A percentile compares a stretch with the other conserved stretches of the same genome.
Conservation (phyloP, 1,139 yeast species). For the Debaryomyces sp. region DNA sequence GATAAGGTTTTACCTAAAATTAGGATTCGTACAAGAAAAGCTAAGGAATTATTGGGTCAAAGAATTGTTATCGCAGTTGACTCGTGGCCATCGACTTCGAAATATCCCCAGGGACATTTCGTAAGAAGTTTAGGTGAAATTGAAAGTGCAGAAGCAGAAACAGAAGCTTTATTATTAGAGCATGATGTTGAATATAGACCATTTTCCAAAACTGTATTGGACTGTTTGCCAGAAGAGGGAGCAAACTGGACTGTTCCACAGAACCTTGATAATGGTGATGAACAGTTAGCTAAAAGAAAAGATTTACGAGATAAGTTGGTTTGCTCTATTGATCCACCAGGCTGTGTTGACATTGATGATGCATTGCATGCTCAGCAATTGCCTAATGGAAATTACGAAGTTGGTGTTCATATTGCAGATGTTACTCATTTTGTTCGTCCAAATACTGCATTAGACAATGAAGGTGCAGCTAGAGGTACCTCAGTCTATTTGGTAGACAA, state of each 20-base stretch:
- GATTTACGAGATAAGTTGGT: slow-evolving; percentile 88
- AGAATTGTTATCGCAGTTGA: slow-evolving; percentile 92
- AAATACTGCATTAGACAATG: slow-evolving; percentile 87
- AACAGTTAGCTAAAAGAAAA: slow-evolving; percentile 63
- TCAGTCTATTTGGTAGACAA: slow-evolving; percentile 98
- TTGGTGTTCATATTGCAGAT: slow-evolving; percentile 99
- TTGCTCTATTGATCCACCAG: slow-evolving; percentile 97
- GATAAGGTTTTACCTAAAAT: slow-evolving; percentile 87
- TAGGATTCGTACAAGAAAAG: slow-evolving; percentile 84
- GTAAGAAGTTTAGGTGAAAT: slow-evolving; percentile 87
- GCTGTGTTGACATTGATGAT: slow-evolving; percentile 98
- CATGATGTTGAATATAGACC: slow-evolving; percentile 98
- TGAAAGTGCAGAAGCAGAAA: slow-evolving; percentile 93
- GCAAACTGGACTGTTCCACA: slow-evolving; percentile 90
- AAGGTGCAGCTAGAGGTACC: slow-evolving; percentile 97
- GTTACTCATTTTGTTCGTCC: slow-evolving; percentile 97
- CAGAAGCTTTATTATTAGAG: slow-evolving; percentile 89
- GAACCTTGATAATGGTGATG: slow-evolving; percentile 58
- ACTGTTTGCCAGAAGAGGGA: slow-evolving; percentile 91
- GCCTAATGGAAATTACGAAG: slow-evolving; percentile 93
- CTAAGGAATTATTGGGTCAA: slow-evolving; percentile 77
- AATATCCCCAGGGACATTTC: slow-evolving; percentile 93
- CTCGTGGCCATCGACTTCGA: slow-evolving; percentile 84
- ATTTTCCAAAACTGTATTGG: slow-evolving; percentile 87
- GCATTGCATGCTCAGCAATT: slow-evolving; percentile 86